phyloP scores from a whole-genome alignment of 2,329 filamentous ascomycete genomes.

The Penicillium sp. region DNA sequence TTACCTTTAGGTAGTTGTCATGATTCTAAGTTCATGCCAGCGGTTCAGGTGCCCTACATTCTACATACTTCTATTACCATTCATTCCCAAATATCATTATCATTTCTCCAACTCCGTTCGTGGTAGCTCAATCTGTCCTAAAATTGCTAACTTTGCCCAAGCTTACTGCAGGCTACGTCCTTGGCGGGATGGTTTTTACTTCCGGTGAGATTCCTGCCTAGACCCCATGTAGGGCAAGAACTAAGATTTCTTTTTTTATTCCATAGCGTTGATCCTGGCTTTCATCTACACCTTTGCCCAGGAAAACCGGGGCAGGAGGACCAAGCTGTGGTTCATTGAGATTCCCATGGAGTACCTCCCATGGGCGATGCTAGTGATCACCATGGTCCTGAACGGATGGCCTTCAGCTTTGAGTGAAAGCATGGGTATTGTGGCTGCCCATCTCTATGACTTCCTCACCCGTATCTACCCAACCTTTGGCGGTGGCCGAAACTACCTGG shows the following conservation, averaged over 20 bases:
- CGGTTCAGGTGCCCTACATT: conserved; percentile 69
- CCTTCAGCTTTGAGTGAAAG: conserved; percentile 61
- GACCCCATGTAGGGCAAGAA: background rate
- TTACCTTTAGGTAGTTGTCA: conserved; percentile 62
- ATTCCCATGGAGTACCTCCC: conserved; percentile 82
- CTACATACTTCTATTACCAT: conserved; percentile 25
- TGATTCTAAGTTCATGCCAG: conserved; percentile 58
- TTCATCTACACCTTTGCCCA: conserved; percentile 83
- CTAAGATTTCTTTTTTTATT: background rate
- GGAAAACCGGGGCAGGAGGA: conserved; percentile 75
- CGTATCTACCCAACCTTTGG: conserved; percentile 87
- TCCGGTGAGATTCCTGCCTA: conserved; percentile 30
- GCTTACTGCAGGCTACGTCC: conserved; percentile 43
- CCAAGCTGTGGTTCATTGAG: conserved; percentile 77
- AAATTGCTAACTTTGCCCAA: conserved; percentile 30
- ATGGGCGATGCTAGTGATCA: conserved; percentile 73
- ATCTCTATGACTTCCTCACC: conserved; percentile 86
- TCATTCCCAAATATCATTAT: conserved; percentile 25
- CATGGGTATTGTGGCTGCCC: conserved; percentile 81
- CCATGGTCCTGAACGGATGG: conserved; percentile 67
- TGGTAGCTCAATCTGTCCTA: conserved; percentile 23
- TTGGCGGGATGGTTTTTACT: conserved; percentile 38
- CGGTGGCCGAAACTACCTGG: conserved; percentile 73
- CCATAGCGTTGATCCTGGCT: conserved; percentile 69
- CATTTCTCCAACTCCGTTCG: conserved; percentile 7